Base-by-base conservation (phyloP, 2,329 filamentous ascomycete genomes). In the Emergomyces orientalis region DNA sequence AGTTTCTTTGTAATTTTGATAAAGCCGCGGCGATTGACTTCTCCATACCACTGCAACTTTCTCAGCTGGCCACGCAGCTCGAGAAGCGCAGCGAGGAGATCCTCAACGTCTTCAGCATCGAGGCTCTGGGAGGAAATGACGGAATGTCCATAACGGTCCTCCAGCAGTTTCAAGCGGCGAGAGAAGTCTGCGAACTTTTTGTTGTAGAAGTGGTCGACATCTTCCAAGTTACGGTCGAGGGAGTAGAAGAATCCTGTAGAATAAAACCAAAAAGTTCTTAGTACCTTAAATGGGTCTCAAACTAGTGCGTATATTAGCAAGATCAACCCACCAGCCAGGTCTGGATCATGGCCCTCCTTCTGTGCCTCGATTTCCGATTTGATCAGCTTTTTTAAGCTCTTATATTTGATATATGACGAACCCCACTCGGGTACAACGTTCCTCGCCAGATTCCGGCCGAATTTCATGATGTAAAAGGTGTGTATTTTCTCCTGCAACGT, bases 1-100 rank as follows among this genome's bases (percentile, higher is more conserved):
- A 97, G 80, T 77, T 99, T 99, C 80, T 99, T 99, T 60, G 94
- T 96, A 75, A 99, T 99, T 79, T 99, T 99, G 74, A 95, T 86
- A 71, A 99, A 99, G 1, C 94, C 94, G 67, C 90, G 84, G 60
- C 92, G 86, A 75, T 99, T 99, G 71, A 97, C 93, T 77, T 97
- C 93, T 59, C 92, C 93, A 73, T 97, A 99, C 92, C 92, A 97
- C 75, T 96, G 90, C 60, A 99, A 80, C 71, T 97, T 97, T 64
- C 94, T 85, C 68, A 97, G 78, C 72, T 95, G 90, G 60, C 87
- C 88, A 63, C 94, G 86, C 64, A 97, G 81, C 76, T 99, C 94
- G 39, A 97, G 83, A 59, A 99, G 80, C 43, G 92, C 91, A 43
- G 89, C 91, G 80, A 95, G 89, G 56, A 97, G 81, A 76, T 99